Evolutionary conservation across 208 protist species (phyloP).

Genomic region (Trypanosoma avium): DNA sequence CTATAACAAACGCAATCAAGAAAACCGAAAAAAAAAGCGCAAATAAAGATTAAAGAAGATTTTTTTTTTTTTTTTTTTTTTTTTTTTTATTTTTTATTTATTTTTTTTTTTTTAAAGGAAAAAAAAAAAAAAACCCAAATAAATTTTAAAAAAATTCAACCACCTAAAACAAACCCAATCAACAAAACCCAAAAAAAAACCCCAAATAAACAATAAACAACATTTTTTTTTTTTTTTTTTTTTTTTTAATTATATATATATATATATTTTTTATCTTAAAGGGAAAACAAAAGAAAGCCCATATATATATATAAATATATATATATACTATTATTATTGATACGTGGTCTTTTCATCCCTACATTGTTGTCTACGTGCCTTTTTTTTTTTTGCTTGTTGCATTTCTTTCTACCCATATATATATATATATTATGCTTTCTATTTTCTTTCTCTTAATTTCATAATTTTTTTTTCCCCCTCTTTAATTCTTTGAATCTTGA

Average conservation of each 20-base stretch:
- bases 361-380: neutral
- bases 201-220: constrained; percentile 2
- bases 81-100: too few relatives aligned
- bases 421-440: neutral
- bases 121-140: too few relatives aligned
- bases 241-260: neutral
- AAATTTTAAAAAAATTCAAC: too few relatives aligned
- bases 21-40: neutral
- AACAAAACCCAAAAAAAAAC: neutral
- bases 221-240: too few relatives aligned
- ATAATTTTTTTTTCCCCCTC: constrained; percentile 1
- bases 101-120: too few relatives aligned
- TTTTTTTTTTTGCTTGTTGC: constrained; percentile 10
- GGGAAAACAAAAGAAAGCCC: too few relatives aligned
- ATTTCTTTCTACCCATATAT: constrained; percentile 10
- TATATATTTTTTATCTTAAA: constrained; percentile 1
- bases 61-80: too few relatives aligned
- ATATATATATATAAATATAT: constrained; percentile 1
- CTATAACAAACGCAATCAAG: too few relatives aligned
- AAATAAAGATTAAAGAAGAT: neutral
- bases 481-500: constrained; percentile 2
- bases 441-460: neutral
- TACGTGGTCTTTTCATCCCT: neutral
- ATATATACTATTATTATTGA: neutral
- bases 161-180: too few relatives aligned